Evolutionary conservation across 1,139 yeast genomes (phyloP).

Genomic region (Arxiozyma slooffiae): DNA sequence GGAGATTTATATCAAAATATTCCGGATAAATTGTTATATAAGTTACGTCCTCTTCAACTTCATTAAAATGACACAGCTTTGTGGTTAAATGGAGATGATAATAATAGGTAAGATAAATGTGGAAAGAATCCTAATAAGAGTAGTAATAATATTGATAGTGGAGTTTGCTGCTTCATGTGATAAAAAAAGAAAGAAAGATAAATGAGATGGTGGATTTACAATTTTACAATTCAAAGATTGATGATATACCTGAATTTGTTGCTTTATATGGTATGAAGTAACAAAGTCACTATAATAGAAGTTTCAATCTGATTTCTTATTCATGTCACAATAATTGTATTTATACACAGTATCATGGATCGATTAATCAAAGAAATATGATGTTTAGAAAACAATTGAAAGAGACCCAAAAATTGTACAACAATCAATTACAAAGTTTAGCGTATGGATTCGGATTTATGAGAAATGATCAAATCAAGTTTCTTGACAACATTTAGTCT

Average conservation of each 20-base stretch:
- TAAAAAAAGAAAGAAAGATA: constrained; percentile 4
- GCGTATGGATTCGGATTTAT: constrained; percentile 19
- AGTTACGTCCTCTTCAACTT: constrained; percentile 24
- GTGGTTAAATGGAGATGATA: background rate
- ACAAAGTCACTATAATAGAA: constrained; percentile 1
- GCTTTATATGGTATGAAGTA: constrained; percentile 11
- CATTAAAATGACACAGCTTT: background rate
- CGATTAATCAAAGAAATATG: background rate
- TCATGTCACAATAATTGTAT: background rate
- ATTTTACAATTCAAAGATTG: constrained; percentile 24
- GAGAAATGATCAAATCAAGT: constrained; percentile 20
- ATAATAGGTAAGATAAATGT: constrained; percentile 1
- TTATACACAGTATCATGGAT: background rate
- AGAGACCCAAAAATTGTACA: constrained; percentile 11
- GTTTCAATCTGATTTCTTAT: background rate
- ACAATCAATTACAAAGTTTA: constrained; percentile 12
- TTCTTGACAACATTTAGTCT: constrained; percentile 16
- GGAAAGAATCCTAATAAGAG: background rate
- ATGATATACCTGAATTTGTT: constrained; percentile 22
- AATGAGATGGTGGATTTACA: constrained; percentile 16
- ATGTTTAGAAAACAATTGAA: constrained; percentile 5
- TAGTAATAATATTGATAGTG: background rate
- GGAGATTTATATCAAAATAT: constrained; percentile 26
- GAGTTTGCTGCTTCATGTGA: background rate
- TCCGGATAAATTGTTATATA: constrained; percentile 23